phyloP scores from a whole-genome alignment of 2,329 filamentous ascomycete genomes.

The Ascochyta viciae-villosae region DNA sequence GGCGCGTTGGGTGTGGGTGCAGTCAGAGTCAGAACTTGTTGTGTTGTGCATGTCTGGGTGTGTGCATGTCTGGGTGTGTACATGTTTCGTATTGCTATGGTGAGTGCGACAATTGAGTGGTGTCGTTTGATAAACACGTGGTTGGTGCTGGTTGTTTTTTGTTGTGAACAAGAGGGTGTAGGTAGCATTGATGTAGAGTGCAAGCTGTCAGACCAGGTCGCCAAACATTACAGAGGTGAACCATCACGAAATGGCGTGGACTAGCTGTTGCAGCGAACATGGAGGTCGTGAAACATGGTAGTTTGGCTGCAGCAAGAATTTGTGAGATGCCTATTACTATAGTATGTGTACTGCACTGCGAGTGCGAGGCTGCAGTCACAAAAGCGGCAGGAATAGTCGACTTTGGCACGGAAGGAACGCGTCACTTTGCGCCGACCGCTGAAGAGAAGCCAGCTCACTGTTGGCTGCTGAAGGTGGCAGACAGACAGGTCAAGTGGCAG shows the following conservation, averaged over 20 bases:
- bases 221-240: too few relatives aligned
- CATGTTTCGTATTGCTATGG: constrained; percentile 1
- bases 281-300: too few relatives aligned
- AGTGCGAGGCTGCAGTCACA: not conserved
- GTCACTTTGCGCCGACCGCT: not conserved
- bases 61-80: not conserved
- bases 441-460: not conserved
- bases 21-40: not conserved
- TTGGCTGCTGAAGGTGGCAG: not conserved
- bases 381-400: constrained; percentile 11
- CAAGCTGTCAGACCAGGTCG: too few relatives aligned
- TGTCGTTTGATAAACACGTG: too few relatives aligned
- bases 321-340: too few relatives aligned
- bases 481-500: too few relatives aligned
- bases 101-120: not conserved
- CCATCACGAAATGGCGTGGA: too few relatives aligned
- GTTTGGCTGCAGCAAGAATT: too few relatives aligned
- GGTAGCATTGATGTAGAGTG: too few relatives aligned
- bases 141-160: too few relatives aligned
- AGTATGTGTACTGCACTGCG: not conserved
- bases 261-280: too few relatives aligned
- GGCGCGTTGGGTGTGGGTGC: not conserved
- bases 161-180: too few relatives aligned
- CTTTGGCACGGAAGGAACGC: not conserved
- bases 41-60: not conserved